Base-by-base conservation (phyloP, 2,329 filamentous ascomycete species). In the Dactylella cylindrospora region DNA sequence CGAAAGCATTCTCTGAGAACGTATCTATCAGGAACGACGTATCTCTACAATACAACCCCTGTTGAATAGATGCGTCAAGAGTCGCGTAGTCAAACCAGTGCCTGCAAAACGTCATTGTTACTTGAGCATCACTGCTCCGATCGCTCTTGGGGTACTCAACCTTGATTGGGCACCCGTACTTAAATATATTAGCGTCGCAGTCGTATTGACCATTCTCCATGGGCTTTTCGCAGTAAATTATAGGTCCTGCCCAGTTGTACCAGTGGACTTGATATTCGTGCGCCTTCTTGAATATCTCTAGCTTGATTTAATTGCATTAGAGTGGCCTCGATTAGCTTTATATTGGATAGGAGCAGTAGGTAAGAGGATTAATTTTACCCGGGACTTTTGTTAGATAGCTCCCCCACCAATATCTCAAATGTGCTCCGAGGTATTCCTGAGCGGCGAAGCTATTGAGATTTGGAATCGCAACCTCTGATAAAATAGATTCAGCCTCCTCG, bases 401-500 rank as follows among this genome's bases (percentile, higher is more conserved):
- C 3, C 13, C 9, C 50, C 50, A 54, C 10, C 19, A 22, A n/a
- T 20, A 10, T 3, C 38, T 39, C 4, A 31, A 39, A 10, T 54
- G 17, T 5, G 50, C 26, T 10, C 50, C 50, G 39, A 54, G 25
- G 20, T 39, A 54, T 4, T 54, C 50, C 10, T 45, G 20, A 10
- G 50, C 50, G 1, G 50, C 50, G 20, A 12, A 39, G 4, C 31
- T 44, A 12, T 28, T 9, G 39, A 39, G 46, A 17, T 54, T 25
- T 22, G 50, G 39, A 1, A 22, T 22, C 13, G 17, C 29, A 1
- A 53, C 40, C 3, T 3, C 25, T 26, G 2, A 5, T n/a, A 35
- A 15, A 5, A 54, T 13, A 1, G 12, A 10, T 25, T 22, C 28
- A 3, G 33, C 32, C 5, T 13, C 33, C 3, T 45, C 22, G n/a